Evolutionary conservation across 2,329 filamentous ascomycete species (phyloP).

Genomic region (Exutisphaerella laricina): DNA sequence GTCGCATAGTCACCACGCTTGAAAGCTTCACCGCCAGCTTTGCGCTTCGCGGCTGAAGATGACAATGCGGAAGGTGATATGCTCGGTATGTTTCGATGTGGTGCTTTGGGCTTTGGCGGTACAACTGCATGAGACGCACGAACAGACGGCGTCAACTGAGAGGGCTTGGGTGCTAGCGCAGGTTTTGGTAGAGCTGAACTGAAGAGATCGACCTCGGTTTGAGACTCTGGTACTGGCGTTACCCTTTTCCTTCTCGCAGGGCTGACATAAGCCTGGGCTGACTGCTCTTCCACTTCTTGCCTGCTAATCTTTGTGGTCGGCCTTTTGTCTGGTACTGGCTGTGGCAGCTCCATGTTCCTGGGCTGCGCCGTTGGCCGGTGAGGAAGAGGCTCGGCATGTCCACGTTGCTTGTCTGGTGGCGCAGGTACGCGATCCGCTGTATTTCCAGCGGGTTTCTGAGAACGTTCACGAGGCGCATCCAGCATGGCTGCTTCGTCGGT

Average conservation of each 20-base stretch:
- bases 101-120: constrained; percentile 43
- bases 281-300: constrained; percentile 71
- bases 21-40: constrained; percentile 80
- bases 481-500: constrained; percentile 67
- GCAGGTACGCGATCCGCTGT: constrained; percentile 15
- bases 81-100: constrained; percentile 57
- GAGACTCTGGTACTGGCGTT: constrained; percentile 37
- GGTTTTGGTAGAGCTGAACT: constrained; percentile 22
- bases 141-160: constrained; percentile 17
- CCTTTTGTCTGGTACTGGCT: constrained; percentile 37
- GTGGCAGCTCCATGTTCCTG: constrained; percentile 34
- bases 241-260: constrained; percentile 73
- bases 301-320: constrained; percentile 59
- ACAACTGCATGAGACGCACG: constrained; percentile 38
- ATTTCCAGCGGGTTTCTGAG: constrained; percentile 37
- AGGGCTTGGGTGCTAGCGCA: background rate
- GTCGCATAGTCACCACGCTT: constrained; percentile 89
- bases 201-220: constrained; percentile 34
- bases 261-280: constrained; percentile 78
- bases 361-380: constrained; percentile 38
- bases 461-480: constrained; percentile 57
- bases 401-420: constrained; percentile 18
- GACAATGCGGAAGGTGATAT: constrained; percentile 65
- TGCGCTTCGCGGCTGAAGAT: constrained; percentile 70
- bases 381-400: constrained; percentile 32